Percentiles rank a stretch among this genome's conserved stretches.
Evolutionary conservation across 768 basidiomycete species (phyloP).

Genomic region (Leccinum uliginosum): DNA sequence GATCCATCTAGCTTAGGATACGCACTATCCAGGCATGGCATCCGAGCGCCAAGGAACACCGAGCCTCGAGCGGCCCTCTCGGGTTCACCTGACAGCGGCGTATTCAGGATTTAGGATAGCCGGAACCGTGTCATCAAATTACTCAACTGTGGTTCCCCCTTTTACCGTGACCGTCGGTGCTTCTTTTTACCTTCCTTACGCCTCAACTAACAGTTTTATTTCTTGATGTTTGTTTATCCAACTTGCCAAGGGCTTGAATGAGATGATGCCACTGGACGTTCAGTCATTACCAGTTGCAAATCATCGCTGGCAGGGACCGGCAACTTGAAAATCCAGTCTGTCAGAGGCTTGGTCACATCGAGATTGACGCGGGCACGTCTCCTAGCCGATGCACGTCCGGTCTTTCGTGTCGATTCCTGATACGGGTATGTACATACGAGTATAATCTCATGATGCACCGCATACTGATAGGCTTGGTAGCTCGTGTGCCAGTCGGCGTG

Average conservation of each 20-base stretch:
- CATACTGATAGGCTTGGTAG: too few species aligned
- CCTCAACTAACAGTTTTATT: not conserved
- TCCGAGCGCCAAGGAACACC: not conserved
- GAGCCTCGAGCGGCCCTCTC: not conserved
- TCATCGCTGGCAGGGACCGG: not conserved
- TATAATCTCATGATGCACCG: not conserved
- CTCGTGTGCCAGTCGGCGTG: not conserved
- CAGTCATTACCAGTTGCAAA: not conserved
- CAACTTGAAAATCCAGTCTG: not conserved
- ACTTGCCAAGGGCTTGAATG: not conserved
- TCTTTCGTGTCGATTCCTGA: not conserved
- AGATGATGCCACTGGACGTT: not conserved
- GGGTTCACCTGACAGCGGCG: not conserved
- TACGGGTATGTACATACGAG: not conserved
- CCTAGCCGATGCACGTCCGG: not conserved
- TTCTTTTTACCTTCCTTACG: not conserved
- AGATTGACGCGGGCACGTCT: not conserved
- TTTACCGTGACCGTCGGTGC: not conserved
- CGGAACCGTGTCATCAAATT: not conserved
- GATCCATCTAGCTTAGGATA: not conserved
- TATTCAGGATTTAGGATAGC: not conserved
- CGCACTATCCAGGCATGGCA: not conserved
- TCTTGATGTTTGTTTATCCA: not conserved
- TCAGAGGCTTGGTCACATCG: not conserved
- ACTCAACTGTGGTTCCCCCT: not conserved